These are phyloP conservation scores for Alternaria incomplexa DNA, from an alignment of 2,329 filamentous ascomycete genomes.

Conservation along the genomic window DNA sequence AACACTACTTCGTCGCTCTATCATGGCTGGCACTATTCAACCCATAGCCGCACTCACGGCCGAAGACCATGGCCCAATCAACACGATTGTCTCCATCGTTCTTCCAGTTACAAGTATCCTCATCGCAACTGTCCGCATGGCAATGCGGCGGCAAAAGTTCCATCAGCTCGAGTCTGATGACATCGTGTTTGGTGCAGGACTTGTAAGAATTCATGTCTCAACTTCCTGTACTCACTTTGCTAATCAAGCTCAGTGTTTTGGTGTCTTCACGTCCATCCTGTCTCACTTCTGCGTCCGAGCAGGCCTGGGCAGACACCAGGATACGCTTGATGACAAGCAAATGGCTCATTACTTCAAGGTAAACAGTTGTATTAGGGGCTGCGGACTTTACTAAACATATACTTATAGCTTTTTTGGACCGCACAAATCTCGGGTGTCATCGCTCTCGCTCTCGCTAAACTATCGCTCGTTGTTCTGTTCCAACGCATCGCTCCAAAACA, in stretches of 20 bases:
- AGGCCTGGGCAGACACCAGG: conserved; percentile 6
- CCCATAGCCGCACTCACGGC: not conserved
- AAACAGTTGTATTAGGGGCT: not conserved
- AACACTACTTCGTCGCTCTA: not conserved
- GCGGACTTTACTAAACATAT: not conserved
- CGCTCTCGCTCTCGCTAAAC: conserved; percentile 12
- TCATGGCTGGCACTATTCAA: not conserved
- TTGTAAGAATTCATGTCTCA: not conserved
- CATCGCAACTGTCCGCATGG: conserved; percentile 2
- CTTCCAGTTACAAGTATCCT: conserved; percentile 6
- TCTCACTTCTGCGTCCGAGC: not conserved
- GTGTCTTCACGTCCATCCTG: conserved; percentile 2
- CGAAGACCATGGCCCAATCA: conserved; percentile 8
- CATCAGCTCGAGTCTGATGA: conserved; percentile 2
- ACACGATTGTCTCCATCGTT: conserved; percentile 12
- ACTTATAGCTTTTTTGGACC: conserved; percentile 5
- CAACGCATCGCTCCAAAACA: conserved; percentile 14
- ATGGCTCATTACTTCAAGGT: conserved; percentile 17
- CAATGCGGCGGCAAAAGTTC: conserved; percentile 3
- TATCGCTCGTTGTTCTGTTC: conserved; percentile 9
- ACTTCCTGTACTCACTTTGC: not conserved
- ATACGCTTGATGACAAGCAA: conserved; percentile 1
- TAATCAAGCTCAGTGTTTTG: not conserved
- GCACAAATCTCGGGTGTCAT: conserved; percentile 11
- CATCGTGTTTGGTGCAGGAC: not conserved